Conservation (phyloP, 768 basidiomycete genomes). For the Naganishia onofrii region DNA sequence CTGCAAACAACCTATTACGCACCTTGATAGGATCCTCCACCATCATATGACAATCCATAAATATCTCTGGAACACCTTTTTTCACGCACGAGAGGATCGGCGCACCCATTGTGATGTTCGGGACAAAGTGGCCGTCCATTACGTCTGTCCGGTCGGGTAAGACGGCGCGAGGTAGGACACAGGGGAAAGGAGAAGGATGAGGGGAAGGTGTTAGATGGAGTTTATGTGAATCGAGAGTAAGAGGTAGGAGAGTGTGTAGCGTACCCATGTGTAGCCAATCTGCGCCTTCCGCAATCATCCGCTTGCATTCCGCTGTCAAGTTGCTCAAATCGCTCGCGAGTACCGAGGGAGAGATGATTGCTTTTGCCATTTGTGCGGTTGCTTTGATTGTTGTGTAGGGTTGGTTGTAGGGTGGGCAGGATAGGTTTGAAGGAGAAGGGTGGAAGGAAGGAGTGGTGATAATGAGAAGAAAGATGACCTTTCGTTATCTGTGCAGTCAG, state of each 20-base stretch:
- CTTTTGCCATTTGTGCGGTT: constrained; percentile 64
- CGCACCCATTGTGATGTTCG: constrained; percentile 96
- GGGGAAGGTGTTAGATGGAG: background rate
- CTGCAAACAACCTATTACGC: background rate
- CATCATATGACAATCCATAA: constrained; percentile 99
- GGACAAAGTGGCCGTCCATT: constrained; percentile 99
- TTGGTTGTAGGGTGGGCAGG: background rate
- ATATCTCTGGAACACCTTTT: constrained; percentile 86
- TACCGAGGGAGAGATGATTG: constrained; percentile 94
- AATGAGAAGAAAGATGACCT: background rate
- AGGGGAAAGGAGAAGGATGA: background rate
- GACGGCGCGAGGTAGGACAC: too few relatives aligned
- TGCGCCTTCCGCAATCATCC: constrained; percentile 90
- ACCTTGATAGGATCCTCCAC: constrained; percentile 89
- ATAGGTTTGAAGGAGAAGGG: background rate
- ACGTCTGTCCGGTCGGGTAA: constrained; percentile 57
- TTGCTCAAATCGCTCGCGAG: constrained; percentile 94
- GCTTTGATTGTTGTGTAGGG: background rate
- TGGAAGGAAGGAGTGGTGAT: too few relatives aligned
- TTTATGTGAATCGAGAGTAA: background rate
- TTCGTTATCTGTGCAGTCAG: background rate
- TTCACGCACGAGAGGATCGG: constrained; percentile 81
- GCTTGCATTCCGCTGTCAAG: constrained; percentile 87
- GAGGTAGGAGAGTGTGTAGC: background rate
- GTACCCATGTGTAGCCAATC: constrained; percentile 90